Percentiles rank a stretch among this genome's conserved stretches.
These are phyloP conservation scores for Taphrina deformans DNA, from an alignment of 1,139 yeast genomes.

Conservation along the genomic window DNA sequence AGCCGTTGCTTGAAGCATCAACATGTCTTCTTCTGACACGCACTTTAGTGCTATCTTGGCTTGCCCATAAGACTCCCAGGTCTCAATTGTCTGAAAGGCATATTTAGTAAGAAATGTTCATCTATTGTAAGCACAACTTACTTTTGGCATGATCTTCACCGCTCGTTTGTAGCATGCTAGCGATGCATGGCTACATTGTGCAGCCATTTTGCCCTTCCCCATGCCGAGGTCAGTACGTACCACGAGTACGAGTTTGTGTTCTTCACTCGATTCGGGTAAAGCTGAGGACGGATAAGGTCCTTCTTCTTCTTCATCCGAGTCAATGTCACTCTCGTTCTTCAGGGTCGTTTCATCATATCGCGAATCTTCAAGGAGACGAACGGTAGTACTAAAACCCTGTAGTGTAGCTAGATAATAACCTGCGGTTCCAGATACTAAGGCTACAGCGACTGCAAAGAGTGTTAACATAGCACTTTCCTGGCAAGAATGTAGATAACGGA, in stretches of 20 bases:
- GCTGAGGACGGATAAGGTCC: background rate
- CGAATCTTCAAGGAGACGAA: background rate
- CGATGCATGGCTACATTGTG: constrained; percentile 98
- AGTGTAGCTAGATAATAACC: constrained; percentile 8
- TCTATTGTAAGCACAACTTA: constrained; percentile 50
- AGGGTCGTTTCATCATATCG: background rate
- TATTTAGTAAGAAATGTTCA: too few relatives aligned
- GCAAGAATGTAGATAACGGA: background rate
- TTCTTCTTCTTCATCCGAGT: constrained; percentile 6
- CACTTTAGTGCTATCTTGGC: constrained; percentile 92
- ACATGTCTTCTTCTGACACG: constrained; percentile 69
- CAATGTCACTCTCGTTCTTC: background rate
- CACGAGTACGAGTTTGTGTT: constrained; percentile 62
- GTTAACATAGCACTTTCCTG: background rate
- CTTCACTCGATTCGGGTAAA: constrained; percentile 6
- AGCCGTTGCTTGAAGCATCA: constrained; percentile 75
- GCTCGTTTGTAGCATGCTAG: constrained; percentile 79
- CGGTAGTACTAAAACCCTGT: background rate
- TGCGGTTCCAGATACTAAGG: background rate
- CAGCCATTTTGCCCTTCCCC: constrained; percentile 94
- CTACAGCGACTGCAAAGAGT: background rate
- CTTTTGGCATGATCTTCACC: constrained; percentile 48
- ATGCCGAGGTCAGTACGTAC: constrained; percentile 86
- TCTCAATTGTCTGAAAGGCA: constrained; percentile 55
- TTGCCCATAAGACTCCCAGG: constrained; percentile 83